These are phyloP conservation scores for Colletotrichum incanum DNA, from an alignment of 2,329 filamentous ascomycete genomes.

Conservation along the genomic window DNA sequence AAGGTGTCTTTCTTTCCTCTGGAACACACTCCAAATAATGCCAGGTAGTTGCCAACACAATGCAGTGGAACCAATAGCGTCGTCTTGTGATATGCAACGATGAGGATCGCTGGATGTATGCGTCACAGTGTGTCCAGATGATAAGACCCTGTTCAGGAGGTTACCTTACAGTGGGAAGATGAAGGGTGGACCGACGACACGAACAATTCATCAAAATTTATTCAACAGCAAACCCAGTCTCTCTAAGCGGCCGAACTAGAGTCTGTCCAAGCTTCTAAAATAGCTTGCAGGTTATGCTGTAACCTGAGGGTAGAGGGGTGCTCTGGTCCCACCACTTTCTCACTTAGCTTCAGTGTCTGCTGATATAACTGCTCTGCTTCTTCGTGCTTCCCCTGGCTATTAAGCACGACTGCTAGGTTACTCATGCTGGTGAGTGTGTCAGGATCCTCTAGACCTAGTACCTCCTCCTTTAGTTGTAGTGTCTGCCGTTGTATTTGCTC, in stretches of 20 bases:
- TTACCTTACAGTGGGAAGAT: no score
- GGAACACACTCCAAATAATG: no score
- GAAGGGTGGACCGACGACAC: no score
- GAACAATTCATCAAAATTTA: not conserved
- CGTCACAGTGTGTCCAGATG: no score
- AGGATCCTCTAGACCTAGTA: conserved; percentile 42
- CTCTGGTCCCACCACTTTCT: conserved; percentile 41
- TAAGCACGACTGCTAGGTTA: conserved; percentile 36
- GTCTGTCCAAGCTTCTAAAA: not conserved
- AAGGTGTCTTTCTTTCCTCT: no score
- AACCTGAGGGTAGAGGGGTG: conserved; percentile 31
- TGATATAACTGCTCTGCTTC: conserved; percentile 44
- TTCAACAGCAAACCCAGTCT: not conserved
- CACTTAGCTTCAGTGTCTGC: conserved; percentile 32
- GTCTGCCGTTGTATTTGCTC: conserved; percentile 40
- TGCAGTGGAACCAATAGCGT: no score
- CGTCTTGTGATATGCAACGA: no score
- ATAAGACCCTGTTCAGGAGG: no score
- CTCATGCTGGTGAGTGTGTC: conserved; percentile 34
- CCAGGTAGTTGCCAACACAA: no score
- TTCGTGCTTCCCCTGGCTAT: not conserved
- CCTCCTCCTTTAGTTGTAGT: conserved; percentile 36
- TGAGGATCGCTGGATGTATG: no score
- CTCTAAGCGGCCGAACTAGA: not conserved
- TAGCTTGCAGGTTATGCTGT: not conserved